Evolutionary conservation across 495 filamentous ascomycete genomes (phyloP).

Genomic region (Aspergillus sclerotiicarbonarius): DNA sequence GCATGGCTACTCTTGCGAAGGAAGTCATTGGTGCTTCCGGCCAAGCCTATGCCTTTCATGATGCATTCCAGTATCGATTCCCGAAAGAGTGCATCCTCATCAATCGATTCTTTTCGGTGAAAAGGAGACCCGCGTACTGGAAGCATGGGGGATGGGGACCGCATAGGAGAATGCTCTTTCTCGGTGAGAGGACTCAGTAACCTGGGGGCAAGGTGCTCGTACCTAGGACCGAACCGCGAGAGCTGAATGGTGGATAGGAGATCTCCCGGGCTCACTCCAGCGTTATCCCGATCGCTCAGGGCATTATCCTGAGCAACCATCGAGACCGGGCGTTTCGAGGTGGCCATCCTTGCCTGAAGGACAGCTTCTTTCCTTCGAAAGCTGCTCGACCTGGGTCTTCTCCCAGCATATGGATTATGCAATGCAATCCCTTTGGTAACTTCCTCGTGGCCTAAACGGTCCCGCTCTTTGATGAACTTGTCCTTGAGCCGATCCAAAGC

Average conservation of each 20-base stretch:
- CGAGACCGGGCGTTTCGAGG: constrained; percentile 23
- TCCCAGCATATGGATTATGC: constrained; percentile 72
- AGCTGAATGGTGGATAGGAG: constrained; percentile 77
- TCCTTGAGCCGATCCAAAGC: constrained; percentile 86
- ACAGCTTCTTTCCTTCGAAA: constrained; percentile 78
- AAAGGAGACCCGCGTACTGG: constrained; percentile 42
- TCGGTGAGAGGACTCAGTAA: constrained; percentile 58
- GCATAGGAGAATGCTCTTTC: constrained; percentile 55
- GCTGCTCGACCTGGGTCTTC: constrained; percentile 69
- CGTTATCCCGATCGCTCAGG: constrained; percentile 25
- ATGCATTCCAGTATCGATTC: constrained; percentile 93
- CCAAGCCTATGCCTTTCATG: constrained; percentile 88
- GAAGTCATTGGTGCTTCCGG: constrained; percentile 56
- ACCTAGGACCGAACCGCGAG: constrained; percentile 54
- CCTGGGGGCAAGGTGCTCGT: constrained; percentile 31
- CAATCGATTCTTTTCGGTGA: constrained; percentile 69
- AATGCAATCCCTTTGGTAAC: constrained; percentile 90
- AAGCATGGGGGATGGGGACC: constrained; percentile 32
- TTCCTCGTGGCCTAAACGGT: constrained; percentile 81
- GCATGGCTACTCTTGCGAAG: constrained; percentile 57
- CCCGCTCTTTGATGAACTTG: constrained; percentile 83
- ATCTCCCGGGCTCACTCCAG: constrained; percentile 68
- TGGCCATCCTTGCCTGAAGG: constrained; percentile 58
- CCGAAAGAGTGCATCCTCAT: constrained; percentile 85
- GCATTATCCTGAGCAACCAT: constrained; percentile 19